These are phyloP conservation scores for Thalassia testudinum DNA, from an alignment of 116 monocot species.

Conservation along the genomic window DNA sequence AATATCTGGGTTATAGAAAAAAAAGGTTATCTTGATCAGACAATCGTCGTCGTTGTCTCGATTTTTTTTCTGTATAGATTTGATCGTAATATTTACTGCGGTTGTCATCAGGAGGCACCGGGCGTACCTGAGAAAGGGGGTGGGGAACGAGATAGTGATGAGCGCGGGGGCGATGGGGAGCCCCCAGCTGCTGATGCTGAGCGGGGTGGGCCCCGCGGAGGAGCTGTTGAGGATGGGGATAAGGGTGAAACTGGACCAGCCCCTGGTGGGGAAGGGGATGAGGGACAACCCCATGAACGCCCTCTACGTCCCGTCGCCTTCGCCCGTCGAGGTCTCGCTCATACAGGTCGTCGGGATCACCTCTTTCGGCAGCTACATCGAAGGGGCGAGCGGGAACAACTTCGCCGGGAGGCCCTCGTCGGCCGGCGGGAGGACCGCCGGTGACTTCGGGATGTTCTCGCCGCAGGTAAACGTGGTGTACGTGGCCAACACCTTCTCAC, in stretches of 20 bases:
- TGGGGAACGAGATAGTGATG: conserved; percentile 37
- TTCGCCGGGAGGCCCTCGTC: conserved; percentile 6
- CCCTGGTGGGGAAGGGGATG: conserved; percentile 60
- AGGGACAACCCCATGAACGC: conserved; percentile 77
- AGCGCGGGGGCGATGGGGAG: conserved; percentile 68
- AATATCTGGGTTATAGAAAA: too few species aligned
- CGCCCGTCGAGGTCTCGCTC: conserved; percentile 43
- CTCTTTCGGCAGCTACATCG: conserved; percentile 38
- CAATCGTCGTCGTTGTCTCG: too few species aligned
- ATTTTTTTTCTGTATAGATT: too few species aligned
- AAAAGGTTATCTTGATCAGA: too few species aligned
- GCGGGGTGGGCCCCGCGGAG: conserved; percentile 49
- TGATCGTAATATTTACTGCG: too few species aligned
- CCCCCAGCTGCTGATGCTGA: conserved; percentile 82
- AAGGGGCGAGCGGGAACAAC: conserved; percentile 46
- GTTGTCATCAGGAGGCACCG: conserved; percentile 14
- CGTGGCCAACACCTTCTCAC: neutral
- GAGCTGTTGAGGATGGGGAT: conserved; percentile 35
- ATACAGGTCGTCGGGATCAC: conserved; percentile 73
- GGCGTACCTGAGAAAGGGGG: conserved; percentile 36
- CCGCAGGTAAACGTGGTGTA: conserved; percentile 21
- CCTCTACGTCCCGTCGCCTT: conserved; percentile 53
- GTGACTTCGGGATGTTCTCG: conserved; percentile 37
- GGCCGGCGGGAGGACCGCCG: neutral
- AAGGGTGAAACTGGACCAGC: conserved; percentile 25